Evolutionary conservation across 257 asterid genomes (phyloP), one percentile per base, ranked within the genome.

Genomic region (Euphrasia confusa): DNA sequence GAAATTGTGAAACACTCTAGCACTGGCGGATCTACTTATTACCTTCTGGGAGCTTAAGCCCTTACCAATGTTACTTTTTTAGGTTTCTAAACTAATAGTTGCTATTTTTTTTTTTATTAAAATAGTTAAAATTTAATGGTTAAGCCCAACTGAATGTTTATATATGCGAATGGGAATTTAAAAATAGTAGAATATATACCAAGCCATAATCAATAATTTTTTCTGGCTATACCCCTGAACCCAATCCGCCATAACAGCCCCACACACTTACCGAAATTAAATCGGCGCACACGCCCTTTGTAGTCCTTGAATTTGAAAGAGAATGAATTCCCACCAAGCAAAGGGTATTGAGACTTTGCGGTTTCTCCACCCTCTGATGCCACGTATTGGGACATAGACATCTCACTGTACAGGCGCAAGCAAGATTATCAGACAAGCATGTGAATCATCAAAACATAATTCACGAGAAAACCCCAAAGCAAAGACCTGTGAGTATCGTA

Each of bases 281-380:
- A 83, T 72, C 98, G 80, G 76, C 88, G 95, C 42, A 88, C 80
- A 53, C 79, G 95, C 66, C 88, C 84, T 64, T 77, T 83, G 15
- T 28, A 76, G 77, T 91, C 98, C 77, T 74, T 79, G 66, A 91
- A 91, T 79, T 91, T 91, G 77, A 86, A 91, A 68, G 83, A 67
- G 72, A 84, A 84, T 62, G 82, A 70, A 83, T 81, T 86, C 74
- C 84, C 98, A 67, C 94, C 90, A 63, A 76, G 83, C 27, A 89
- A 74, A 49, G 96, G 92, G 80, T 82, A 91, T 28, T 86, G 50
- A 63, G 90, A 69, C 73, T 83, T 86, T 32, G 83, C 78, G 1
- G 74, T 74, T 68, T 88, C 95, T 35, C 69, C 52, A 58, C 74
- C 83, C 17, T 91, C 98, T 59, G 84, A 81, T 60, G 83, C 66